phyloP scores from a whole-genome alignment of 352 stramenopile genomes.

The Pythium brachiatum region DNA sequence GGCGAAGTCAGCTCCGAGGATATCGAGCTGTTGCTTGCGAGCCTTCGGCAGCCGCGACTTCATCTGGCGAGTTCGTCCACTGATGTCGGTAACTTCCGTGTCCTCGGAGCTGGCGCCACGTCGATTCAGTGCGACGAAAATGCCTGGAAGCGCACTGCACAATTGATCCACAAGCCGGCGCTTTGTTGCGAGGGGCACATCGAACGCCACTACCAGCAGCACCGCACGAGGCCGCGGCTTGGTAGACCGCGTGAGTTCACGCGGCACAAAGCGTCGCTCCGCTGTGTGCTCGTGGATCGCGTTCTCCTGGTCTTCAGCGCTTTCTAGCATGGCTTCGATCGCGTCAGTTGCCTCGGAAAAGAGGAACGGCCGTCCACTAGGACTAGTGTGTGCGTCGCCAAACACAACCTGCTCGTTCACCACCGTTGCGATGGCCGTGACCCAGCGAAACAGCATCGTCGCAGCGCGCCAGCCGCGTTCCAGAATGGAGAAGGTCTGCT shows the following conservation, averaged over 20 bases:
- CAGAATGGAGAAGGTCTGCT: conserved; percentile 44
- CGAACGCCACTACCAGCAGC: conserved; percentile 63
- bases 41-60: background rate
- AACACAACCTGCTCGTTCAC: conserved; percentile 43
- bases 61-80: background rate
- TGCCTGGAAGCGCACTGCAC: conserved; percentile 48
- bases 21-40: conserved; percentile 20
- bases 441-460: conserved; percentile 55
- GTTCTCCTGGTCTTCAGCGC: conserved; percentile 33
- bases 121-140: conserved; percentile 71
- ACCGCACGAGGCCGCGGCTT: conserved; percentile 50
- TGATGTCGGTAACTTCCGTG: background rate
- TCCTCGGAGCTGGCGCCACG: background rate
- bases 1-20: conserved; percentile 23
- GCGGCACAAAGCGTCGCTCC: conserved; percentile 62
- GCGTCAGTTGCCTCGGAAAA: conserved; percentile 34
- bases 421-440: conserved; percentile 43
- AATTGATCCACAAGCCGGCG: conserved; percentile 40
- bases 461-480: conserved; percentile 49
- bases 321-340: conserved; percentile 40
- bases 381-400: background rate
- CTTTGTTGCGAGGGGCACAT: conserved; percentile 50
- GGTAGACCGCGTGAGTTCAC: conserved; percentile 34
- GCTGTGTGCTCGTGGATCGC: conserved; percentile 28
- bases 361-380: conserved; percentile 29